A percentile compares a stretch with the other conserved stretches of the same genome.
phyloP scores from a whole-genome alignment of 495 filamentous ascomycete genomes.

The Podospora appendiculata region DNA sequence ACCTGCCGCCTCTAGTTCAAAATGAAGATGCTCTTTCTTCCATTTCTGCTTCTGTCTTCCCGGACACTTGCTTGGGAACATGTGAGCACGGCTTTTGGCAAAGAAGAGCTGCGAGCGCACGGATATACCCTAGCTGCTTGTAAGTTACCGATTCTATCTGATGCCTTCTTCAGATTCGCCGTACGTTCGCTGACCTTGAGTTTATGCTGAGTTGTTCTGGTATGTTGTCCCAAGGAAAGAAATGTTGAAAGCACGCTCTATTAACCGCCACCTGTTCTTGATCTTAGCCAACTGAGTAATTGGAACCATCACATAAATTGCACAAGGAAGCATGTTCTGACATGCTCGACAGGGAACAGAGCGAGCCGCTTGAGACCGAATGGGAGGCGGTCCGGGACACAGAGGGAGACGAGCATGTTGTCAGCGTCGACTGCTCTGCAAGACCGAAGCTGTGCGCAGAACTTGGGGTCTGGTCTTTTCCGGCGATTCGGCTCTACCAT shows the following conservation, averaged over 20 bases:
- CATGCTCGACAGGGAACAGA: constrained; percentile 18
- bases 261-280: neutral
- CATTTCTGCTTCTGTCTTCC: constrained; percentile 6
- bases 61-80: constrained; percentile 28
- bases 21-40: constrained; percentile 5
- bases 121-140: constrained; percentile 37
- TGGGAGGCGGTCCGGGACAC: constrained; percentile 24
- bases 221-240: neutral
- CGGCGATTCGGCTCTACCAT: constrained; percentile 39
- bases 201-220: neutral
- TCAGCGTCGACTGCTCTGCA: constrained; percentile 37
- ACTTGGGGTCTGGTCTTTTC: constrained; percentile 35
- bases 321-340: neutral
- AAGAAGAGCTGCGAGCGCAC: constrained; percentile 18
- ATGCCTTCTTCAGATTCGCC: no score
- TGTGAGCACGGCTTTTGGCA: constrained; percentile 18
- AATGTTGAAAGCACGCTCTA: neutral
- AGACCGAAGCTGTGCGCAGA: constrained; percentile 28
- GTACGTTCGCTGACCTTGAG: neutral
- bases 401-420: constrained; percentile 16
- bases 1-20: constrained; percentile 12
- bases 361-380: constrained; percentile 31
- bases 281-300: neutral
- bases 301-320: neutral
- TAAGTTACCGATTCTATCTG: neutral